Conservation (phyloP, 331 rosid species). For the Malus hybrid region DNA sequence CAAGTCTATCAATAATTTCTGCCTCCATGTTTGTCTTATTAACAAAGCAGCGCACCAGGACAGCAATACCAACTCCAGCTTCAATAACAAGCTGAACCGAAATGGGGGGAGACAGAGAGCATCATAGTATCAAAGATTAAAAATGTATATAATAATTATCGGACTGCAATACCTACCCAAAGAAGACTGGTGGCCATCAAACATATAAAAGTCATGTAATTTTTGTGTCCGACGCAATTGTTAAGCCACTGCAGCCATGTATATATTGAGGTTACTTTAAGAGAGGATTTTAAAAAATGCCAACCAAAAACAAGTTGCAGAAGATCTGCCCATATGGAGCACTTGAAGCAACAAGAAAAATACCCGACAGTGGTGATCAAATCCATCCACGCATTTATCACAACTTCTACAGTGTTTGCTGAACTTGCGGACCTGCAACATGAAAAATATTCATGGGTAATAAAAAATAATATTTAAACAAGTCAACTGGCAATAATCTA, state of each 20-base stretch:
- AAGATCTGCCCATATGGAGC: conserved; percentile 5
- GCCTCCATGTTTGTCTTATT: conserved; percentile 81
- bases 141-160: background rate
- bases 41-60: conserved; percentile 86
- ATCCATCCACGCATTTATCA: conserved; percentile 95
- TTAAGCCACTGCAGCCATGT: conserved; percentile 90
- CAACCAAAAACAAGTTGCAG: conserved; percentile 15
- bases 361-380: conserved; percentile 99
- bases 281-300: conserved; percentile 8
- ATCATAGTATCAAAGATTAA: conserved; percentile 12
- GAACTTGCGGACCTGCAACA: conserved; percentile 85
- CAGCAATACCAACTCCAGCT: conserved; percentile 92
- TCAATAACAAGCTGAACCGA: conserved; percentile 74
- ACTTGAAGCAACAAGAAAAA: background rate
- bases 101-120: background rate
- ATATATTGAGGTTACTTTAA: conserved; percentile 22
- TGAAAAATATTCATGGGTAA: conserved; percentile 5
- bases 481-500: background rate
- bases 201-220: conserved; percentile 76
- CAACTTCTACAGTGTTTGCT: conserved; percentile 99
- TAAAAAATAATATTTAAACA: background rate
- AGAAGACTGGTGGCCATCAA: conserved; percentile 86
- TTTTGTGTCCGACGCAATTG: conserved; percentile 93
- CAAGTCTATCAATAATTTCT: conserved; percentile 85
- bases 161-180: conserved; percentile 60